Evolutionary conservation across 495 filamentous ascomycete species (phyloP).

Genomic region (Aspergillus steynii): DNA sequence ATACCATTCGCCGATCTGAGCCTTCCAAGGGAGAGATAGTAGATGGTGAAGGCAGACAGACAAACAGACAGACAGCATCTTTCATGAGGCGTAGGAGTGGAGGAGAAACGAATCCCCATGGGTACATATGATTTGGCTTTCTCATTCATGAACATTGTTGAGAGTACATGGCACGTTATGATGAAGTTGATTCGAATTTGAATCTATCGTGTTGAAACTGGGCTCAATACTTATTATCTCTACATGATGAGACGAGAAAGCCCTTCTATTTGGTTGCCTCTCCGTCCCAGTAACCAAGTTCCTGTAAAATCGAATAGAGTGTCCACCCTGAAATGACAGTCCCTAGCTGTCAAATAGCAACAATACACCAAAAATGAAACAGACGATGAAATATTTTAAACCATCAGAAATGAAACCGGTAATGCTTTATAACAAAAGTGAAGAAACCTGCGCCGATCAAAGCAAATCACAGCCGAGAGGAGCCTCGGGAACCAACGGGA

Average conservation of each 20-base stretch:
- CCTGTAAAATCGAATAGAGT: background rate
- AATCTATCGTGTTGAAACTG: conserved; percentile 16
- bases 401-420: background rate
- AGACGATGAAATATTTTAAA: conserved; percentile 1
- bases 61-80: background rate
- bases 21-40: background rate
- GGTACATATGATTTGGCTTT: background rate
- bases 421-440: background rate
- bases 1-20: too few species aligned
- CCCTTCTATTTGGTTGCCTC: background rate
- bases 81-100: conserved; percentile 2
- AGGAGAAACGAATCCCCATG: background rate
- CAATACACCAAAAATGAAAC: conserved; percentile 8
- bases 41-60: background rate
- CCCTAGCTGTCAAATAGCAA: background rate
- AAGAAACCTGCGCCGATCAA: conserved; percentile 16
- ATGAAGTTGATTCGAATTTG: conserved; percentile 4
- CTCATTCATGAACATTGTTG: conserved; percentile 6
- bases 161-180: conserved; percentile 4
- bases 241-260: background rate
- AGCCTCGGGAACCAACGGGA: too few species aligned
- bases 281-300: background rate
- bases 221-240: background rate
- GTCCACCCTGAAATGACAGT: conserved; percentile 1
- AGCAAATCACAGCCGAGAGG: background rate